Conservation (phyloP, 179 eudicot species). For the Beta lomatogona region DNA sequence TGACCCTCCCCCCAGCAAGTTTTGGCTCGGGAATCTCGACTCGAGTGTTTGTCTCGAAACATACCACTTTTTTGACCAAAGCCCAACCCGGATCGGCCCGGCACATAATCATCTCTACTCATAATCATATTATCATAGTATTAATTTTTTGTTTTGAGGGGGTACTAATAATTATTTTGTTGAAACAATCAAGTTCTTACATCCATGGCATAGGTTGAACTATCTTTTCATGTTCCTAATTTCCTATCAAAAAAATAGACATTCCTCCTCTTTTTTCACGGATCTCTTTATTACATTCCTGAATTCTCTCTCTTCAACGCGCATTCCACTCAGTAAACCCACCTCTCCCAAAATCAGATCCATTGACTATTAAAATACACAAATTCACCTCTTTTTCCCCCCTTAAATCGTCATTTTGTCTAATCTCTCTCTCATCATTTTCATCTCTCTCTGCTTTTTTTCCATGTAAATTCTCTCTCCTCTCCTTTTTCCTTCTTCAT, state of each 20-base stretch:
- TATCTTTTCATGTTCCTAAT: neutral
- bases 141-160: too few relatives aligned
- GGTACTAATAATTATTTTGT: too few relatives aligned
- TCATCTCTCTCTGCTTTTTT: neutral
- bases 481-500: neutral
- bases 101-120: too few relatives aligned
- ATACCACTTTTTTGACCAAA: too few relatives aligned
- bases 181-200: neutral
- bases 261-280: neutral
- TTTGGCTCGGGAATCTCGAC: too few relatives aligned
- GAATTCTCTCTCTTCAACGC: neutral
- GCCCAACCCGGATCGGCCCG: too few relatives aligned
- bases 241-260: neutral
- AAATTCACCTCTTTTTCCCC: conserved; percentile 4
- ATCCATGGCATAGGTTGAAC: neutral
- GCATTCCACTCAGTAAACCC: conserved; percentile 11
- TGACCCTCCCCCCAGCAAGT: too few relatives aligned
- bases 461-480: conserved; percentile 9
- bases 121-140: too few relatives aligned
- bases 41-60: too few relatives aligned
- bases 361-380: conserved; percentile 1
- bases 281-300: neutral
- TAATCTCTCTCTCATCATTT: conserved; percentile 1
- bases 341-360: conserved; percentile 5
- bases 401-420: neutral